These are phyloP conservation scores for Salix koriyanagi DNA, from an alignment of 345 rosid species.

Conservation along the genomic window DNA sequence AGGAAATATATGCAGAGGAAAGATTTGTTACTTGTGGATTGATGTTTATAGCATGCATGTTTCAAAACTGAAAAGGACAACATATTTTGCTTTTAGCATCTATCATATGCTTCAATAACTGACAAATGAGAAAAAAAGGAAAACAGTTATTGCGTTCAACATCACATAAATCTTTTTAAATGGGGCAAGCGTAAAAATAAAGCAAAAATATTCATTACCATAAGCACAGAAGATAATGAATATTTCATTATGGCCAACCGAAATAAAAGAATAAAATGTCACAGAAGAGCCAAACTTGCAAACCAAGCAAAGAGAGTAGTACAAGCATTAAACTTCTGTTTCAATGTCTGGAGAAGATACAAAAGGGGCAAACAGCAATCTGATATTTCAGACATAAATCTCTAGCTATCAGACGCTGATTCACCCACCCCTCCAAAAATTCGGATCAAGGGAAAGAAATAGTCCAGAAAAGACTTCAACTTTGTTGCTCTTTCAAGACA, in stretches of 20 bases:
- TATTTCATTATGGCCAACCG: background rate
- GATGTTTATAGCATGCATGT: background rate
- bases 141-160: background rate
- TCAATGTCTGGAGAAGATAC: constrained; percentile 38
- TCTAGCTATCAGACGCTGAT: constrained; percentile 30
- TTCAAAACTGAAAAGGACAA: background rate
- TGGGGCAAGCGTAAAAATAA: background rate
- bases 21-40: background rate
- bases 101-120: background rate
- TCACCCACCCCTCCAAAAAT: constrained; percentile 36
- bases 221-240: background rate
- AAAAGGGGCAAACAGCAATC: constrained; percentile 25
- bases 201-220: background rate
- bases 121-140: background rate
- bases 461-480: background rate
- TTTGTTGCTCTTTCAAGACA: background rate
- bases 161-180: background rate
- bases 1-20: background rate
- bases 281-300: constrained; percentile 67
- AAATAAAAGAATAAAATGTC: constrained; percentile 10
- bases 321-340: constrained; percentile 49
- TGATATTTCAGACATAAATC: constrained; percentile 19
- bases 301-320: constrained; percentile 22
- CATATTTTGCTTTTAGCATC: background rate
- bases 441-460: background rate